These are phyloP conservation scores for Colletotrichum sp. DNA, from an alignment of 2,329 filamentous ascomycete genomes.

Conservation along the genomic window DNA sequence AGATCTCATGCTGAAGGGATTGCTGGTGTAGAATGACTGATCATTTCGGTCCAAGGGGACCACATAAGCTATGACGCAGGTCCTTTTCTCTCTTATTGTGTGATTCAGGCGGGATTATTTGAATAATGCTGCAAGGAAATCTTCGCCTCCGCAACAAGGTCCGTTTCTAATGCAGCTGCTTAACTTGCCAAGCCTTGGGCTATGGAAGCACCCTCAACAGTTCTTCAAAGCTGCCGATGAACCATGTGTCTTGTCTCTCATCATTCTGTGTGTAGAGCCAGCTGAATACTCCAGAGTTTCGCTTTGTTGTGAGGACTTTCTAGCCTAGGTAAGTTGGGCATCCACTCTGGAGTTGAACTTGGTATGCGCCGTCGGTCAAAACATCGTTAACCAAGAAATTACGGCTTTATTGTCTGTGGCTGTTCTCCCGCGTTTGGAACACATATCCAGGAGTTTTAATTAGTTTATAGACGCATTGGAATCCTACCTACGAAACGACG, in stretches of 20 bases:
- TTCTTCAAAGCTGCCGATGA: background rate
- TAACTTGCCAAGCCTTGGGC: background rate
- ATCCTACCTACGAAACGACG: background rate
- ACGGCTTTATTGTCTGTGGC: accelerated
- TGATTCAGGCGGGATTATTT: too few relatives aligned
- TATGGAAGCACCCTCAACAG: background rate
- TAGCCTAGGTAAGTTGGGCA: background rate
- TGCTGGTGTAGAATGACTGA: too few relatives aligned
- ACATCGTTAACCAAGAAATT: too few relatives aligned
- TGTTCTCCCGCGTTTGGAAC: background rate
- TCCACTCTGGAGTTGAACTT: background rate
- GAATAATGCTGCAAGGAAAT: too few relatives aligned
- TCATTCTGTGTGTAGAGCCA: background rate
- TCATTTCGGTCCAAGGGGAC: too few relatives aligned
- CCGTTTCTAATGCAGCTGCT: background rate
- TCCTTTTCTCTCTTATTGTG: too few relatives aligned
- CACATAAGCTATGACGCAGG: too few relatives aligned
- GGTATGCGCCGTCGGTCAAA: background rate
- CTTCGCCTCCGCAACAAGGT: background rate
- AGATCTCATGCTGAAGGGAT: too few relatives aligned
- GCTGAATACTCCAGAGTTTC: background rate
- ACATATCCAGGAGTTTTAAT: background rate
- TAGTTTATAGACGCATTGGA: background rate
- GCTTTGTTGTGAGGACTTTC: background rate
- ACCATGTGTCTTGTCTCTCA: accelerated